Percentiles rank a stretch among this genome's conserved stretches.
phyloP scores from a whole-genome alignment of 148 eudicot species.

The Chenopodium quinoa region DNA sequence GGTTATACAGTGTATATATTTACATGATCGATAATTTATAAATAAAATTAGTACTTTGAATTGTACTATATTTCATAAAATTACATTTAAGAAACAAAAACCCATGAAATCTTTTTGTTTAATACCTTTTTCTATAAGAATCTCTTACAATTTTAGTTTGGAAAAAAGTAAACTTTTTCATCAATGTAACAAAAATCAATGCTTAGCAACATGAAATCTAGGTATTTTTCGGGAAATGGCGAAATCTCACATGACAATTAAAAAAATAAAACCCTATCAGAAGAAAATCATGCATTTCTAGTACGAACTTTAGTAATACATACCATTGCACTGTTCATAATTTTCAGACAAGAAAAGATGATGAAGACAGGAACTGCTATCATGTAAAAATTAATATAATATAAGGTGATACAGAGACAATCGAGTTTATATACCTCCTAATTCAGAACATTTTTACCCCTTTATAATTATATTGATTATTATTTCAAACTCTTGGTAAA shows the following conservation, averaged over 20 bases:
- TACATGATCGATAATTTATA: slow-evolving; percentile 14
- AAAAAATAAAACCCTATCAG: not conserved
- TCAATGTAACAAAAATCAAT: not conserved
- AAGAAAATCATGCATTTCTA: not conserved
- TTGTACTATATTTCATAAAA: slow-evolving; percentile 1
- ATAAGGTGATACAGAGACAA: no score
- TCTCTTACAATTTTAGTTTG: not conserved
- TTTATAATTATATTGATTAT: no score
- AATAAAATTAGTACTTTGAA: slow-evolving; percentile 2
- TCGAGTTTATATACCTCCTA: no score
- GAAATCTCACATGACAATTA: not conserved
- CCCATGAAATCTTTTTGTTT: slow-evolving; percentile 5
- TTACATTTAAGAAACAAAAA: not conserved
- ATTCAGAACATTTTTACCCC: no score
- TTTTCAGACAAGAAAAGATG: not conserved
- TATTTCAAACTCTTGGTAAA: no score
- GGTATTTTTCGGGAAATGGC: slow-evolving; percentile 10
- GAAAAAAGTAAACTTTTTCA: not conserved
- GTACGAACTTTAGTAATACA: not conserved
- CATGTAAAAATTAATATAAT: no score
- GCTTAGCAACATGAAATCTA: slow-evolving; percentile 15
- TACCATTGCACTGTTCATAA: not conserved
- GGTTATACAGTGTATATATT: slow-evolving; percentile 16
- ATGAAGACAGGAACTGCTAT: no score
- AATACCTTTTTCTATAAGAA: not conserved